These are phyloP conservation scores for Metschnikowia noctiluminum DNA, from an alignment of 805 yeast genomes.

Conservation along the genomic window DNA sequence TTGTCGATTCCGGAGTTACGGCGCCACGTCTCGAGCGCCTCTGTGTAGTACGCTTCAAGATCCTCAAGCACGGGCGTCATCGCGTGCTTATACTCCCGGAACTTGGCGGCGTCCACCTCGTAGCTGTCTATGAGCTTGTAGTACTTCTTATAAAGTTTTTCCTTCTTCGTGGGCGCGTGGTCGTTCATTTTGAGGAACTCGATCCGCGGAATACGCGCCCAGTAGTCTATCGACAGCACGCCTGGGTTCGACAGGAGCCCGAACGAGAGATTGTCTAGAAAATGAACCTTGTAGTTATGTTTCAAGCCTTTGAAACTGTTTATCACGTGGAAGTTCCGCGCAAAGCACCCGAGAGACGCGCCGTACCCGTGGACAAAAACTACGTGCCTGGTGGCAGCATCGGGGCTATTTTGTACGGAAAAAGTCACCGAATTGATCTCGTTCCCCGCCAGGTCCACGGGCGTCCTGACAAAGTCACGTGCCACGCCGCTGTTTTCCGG, in stretches of 20 bases:
- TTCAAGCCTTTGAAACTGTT: slow-evolving; percentile 24
- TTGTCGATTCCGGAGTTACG: slow-evolving; percentile 42
- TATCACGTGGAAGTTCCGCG: slow-evolving; percentile 47
- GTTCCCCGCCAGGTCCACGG: slow-evolving; percentile 26
- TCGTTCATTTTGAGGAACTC: slow-evolving; percentile 27
- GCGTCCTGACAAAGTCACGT: slow-evolving; percentile 16
- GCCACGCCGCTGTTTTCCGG: slow-evolving; percentile 23
- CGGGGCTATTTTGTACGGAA: slow-evolving; percentile 25
- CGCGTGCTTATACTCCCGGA: slow-evolving; percentile 28
- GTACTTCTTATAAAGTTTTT: slow-evolving; percentile 35
- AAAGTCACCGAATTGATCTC: slow-evolving; percentile 35
- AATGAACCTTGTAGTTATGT: slow-evolving; percentile 44
- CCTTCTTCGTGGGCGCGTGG: slow-evolving; percentile 24
- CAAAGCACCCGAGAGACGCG: slow-evolving; percentile 54
- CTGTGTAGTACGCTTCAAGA: slow-evolving; percentile 55
- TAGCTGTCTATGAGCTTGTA: slow-evolving; percentile 39
- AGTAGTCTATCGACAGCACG: slow-evolving; percentile 12
- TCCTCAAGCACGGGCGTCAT: slow-evolving; percentile 38
- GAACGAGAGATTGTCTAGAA: slow-evolving; percentile 48
- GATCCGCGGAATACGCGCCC: slow-evolving; percentile 19
- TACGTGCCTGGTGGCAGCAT: slow-evolving; percentile 32
- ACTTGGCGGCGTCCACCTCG: slow-evolving; percentile 25
- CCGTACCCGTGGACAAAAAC: slow-evolving; percentile 59
- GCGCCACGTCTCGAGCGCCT: slow-evolving; percentile 67
- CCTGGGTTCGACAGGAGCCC: slow-evolving; percentile 51